A percentile compares a stretch with the other conserved stretches of the same genome.
These are phyloP conservation scores for Aspergillus ochraceus DNA, from an alignment of 2,329 filamentous ascomycete genomes.

Conservation along the genomic window DNA sequence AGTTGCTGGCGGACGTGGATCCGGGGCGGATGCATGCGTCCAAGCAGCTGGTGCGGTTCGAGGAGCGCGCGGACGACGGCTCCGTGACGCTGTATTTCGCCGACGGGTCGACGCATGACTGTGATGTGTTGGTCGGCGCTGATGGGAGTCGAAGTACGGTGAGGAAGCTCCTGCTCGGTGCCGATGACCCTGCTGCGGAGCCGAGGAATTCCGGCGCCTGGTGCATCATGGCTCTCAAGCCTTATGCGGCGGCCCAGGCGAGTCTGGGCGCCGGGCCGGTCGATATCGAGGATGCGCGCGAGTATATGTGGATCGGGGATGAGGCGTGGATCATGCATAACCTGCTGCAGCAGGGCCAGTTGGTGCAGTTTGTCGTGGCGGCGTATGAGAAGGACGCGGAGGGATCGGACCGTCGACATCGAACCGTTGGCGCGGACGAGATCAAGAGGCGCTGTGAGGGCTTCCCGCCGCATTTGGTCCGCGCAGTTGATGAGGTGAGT, in stretches of 20 bases:
- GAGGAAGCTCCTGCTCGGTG: slow-evolving; percentile 2
- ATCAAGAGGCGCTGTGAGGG: background rate
- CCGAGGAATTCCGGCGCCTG: background rate
- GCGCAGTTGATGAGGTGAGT: background rate
- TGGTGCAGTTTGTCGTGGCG: background rate
- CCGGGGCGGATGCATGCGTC: background rate
- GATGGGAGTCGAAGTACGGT: slow-evolving; percentile 7
- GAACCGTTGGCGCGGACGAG: background rate
- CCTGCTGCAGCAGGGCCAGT: background rate
- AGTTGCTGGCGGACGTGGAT: background rate
- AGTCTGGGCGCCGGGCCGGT: background rate
- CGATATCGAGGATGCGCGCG: background rate
- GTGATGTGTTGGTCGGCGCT: slow-evolving; percentile 1
- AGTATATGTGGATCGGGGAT: background rate
- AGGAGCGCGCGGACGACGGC: background rate
- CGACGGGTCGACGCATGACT: background rate
- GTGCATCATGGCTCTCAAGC: background rate
- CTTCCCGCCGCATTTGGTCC: background rate
- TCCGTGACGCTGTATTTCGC: background rate
- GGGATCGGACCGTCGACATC: background rate
- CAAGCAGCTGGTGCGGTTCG: background rate
- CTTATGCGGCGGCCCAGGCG: background rate
- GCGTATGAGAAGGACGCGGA: background rate
- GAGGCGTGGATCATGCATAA: background rate
- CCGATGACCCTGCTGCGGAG: background rate